A percentile compares a stretch with the other conserved stretches of the same genome.
Evolutionary conservation across 2,329 filamentous ascomycete species (phyloP).

Genomic region (Fusarium sp.): DNA sequence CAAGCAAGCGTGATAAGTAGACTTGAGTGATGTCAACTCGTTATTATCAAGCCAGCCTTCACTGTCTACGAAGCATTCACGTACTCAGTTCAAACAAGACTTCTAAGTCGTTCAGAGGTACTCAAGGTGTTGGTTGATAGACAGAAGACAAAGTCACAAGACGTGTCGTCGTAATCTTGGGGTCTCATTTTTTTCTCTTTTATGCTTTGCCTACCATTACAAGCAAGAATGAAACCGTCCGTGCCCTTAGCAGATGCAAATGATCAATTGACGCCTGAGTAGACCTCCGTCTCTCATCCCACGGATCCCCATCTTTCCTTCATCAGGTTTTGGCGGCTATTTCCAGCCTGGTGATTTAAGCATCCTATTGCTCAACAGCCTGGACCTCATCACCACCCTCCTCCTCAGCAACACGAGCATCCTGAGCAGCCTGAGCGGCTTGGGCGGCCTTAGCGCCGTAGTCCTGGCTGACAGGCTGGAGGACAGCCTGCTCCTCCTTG

Average conservation of each 20-base stretch:
- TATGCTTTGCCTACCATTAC: slow-evolving; percentile 51
- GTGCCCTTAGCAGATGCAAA: slow-evolving; percentile 53
- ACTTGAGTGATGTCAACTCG: not conserved
- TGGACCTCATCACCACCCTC: slow-evolving; percentile 65
- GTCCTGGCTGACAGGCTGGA: slow-evolving; percentile 97
- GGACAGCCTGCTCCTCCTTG: slow-evolving; percentile 97
- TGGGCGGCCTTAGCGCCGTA: slow-evolving; percentile 90
- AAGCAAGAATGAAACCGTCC: slow-evolving; percentile 52
- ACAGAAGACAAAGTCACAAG: slow-evolving; percentile 35
- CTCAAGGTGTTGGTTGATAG: slow-evolving; percentile 33
- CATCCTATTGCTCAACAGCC: slow-evolving; percentile 54
- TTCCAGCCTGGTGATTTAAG: slow-evolving; percentile 35
- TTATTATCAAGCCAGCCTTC: not conserved
- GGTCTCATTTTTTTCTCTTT: slow-evolving; percentile 49
- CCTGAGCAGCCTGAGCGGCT: slow-evolving; percentile 70
- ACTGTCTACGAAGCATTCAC: not conserved
- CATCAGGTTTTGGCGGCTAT: slow-evolving; percentile 35
- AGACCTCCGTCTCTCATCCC: slow-evolving; percentile 49
- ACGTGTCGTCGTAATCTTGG: slow-evolving; percentile 45
- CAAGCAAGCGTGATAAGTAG: not conserved
- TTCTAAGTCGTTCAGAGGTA: not conserved
- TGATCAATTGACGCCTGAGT: slow-evolving; percentile 54
- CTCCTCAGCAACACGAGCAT: slow-evolving; percentile 67
- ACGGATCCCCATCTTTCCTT: slow-evolving; percentile 39
- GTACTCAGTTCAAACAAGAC: not conserved